Conservation (phyloP, 768 basidiomycete genomes). For the Collybia nuda region DNA sequence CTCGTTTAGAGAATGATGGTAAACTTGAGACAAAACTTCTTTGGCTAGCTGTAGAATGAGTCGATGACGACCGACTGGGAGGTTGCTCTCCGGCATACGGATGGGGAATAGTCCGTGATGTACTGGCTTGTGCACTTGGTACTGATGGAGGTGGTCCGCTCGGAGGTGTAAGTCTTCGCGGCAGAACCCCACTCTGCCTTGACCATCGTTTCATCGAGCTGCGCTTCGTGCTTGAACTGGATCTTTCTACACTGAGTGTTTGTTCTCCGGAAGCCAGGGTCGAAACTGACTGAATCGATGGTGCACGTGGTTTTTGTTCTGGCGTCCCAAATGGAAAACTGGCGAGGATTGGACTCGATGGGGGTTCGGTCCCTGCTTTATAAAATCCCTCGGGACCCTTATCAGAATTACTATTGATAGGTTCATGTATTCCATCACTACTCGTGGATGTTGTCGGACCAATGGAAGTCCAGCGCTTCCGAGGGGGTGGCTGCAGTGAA, state of each 20-base stretch:
- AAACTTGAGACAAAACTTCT: constrained; percentile 43
- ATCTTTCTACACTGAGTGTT: constrained; percentile 28
- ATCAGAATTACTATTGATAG: constrained; percentile 15
- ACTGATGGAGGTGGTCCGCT: constrained; percentile 58
- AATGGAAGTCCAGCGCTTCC: constrained; percentile 45
- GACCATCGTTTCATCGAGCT: constrained; percentile 50
- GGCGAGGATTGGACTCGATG: constrained; percentile 22
- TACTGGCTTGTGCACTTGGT: constrained; percentile 26
- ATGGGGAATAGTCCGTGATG: constrained; percentile 24
- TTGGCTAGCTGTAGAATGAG: constrained; percentile 34
- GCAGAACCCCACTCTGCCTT: constrained; percentile 41
- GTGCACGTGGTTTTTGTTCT: constrained; percentile 35
- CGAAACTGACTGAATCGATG: constrained; percentile 45
- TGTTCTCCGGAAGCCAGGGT: constrained; percentile 43
- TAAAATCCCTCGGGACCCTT: constrained; percentile 13
- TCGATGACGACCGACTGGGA: constrained; percentile 37
- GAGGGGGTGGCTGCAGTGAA: constrained; percentile 49
- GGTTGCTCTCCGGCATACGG: constrained; percentile 31
- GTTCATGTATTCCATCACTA: constrained; percentile 15
- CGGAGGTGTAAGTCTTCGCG: constrained; percentile 56
- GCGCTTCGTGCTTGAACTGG: constrained; percentile 35
- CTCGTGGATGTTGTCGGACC: constrained; percentile 17
- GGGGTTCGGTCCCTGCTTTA: constrained; percentile 22
- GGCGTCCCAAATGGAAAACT: constrained; percentile 35
- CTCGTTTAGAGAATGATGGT: constrained; percentile 54